Base-by-base conservation (phyloP, 139 green algal genomes). In the Edaphochlamys debaryana region DNA sequence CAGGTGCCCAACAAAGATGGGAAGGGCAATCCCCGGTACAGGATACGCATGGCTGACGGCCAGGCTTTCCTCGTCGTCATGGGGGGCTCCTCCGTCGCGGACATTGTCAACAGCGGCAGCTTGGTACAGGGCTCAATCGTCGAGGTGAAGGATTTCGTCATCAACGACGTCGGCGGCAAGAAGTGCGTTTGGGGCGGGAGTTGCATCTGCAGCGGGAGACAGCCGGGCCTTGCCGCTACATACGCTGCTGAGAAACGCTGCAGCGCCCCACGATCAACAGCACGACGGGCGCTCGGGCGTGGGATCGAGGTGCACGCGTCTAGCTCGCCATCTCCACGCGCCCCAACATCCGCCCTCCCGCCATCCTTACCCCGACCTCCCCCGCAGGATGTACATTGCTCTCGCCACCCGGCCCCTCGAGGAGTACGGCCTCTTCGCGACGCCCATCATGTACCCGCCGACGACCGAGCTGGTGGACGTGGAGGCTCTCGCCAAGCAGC, bases 71-170 rank as follows among this genome's bases (percentile, higher is more conserved):
- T 85, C 34, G 87, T 87, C 25, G 90, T 89, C 30, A 97, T 99
- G 92, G 79, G 98, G 36, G 92, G 95, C 22, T 94, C 91, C 0
- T 93, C 98, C 89, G 77, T 98, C 32, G 92, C 91, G 30, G 81
- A 95, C 0, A 52, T 94, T 20, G 88, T 94, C 6, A 75, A 87
- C 19, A 45, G 64, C 3, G 64, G 83, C 25, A 19, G 82, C 3
- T 37, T 98, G 0, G 50, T 73, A 15, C 80, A 91, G 27, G 86
- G 86, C 50, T 84, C 87, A 5, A 86, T 98, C 20, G 38, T 98
- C 1, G 52, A 81, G 11, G 62, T 98, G 0, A 58, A 72, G 0
- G 95, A 98, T 72, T 92, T 90, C 56, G 86, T 95, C 40, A 87
- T 81, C 73, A 95, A 97, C 83, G 62, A 85, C 40, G 86, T 95